Conservation (phyloP, 1,139 yeast genomes). For the Geotrichum histeridarum region DNA sequence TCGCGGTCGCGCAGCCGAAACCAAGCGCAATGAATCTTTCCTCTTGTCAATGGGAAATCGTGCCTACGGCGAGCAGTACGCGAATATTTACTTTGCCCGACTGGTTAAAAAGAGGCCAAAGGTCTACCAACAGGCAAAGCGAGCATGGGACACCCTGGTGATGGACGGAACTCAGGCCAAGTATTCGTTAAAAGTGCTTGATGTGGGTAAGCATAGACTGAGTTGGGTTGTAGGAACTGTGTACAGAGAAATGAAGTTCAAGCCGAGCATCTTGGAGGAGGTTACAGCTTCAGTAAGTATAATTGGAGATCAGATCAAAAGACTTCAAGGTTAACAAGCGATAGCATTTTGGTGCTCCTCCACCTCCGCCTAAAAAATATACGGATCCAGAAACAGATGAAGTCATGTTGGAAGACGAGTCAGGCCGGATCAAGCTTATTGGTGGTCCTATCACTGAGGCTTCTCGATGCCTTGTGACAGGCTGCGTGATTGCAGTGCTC, state of each 20-base stretch:
- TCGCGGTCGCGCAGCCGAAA: conserved; percentile 3
- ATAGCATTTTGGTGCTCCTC: conserved; percentile 40
- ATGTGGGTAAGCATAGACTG: conserved; percentile 61
- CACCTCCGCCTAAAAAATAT: conserved; percentile 42
- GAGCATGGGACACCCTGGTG: conserved; percentile 47
- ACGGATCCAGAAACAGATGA: conserved; percentile 54
- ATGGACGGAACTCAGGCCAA: conserved; percentile 37
- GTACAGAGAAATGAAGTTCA: conserved; percentile 75
- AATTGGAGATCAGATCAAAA: background rate
- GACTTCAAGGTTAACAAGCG: conserved; percentile 24
- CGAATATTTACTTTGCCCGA: conserved; percentile 65
- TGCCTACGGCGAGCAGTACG: conserved; percentile 66
- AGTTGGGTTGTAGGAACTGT: conserved; percentile 92
- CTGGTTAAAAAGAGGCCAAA: conserved; percentile 51
- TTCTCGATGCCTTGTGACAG: conserved; percentile 65
- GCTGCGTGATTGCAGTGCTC: conserved; percentile 74
- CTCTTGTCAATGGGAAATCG: conserved; percentile 36
- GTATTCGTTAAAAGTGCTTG: conserved; percentile 63
- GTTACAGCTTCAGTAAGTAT: conserved; percentile 46
- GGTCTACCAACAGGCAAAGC: conserved; percentile 46
- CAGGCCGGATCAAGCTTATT: conserved; percentile 74
- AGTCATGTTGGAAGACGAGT: conserved; percentile 83
- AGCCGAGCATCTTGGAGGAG: conserved; percentile 79
- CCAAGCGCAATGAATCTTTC: conserved; percentile 22
- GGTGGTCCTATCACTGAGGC: conserved; percentile 52